Conservation (phyloP, 495 filamentous ascomycete genomes). For the Penicillium nucicola region DNA sequence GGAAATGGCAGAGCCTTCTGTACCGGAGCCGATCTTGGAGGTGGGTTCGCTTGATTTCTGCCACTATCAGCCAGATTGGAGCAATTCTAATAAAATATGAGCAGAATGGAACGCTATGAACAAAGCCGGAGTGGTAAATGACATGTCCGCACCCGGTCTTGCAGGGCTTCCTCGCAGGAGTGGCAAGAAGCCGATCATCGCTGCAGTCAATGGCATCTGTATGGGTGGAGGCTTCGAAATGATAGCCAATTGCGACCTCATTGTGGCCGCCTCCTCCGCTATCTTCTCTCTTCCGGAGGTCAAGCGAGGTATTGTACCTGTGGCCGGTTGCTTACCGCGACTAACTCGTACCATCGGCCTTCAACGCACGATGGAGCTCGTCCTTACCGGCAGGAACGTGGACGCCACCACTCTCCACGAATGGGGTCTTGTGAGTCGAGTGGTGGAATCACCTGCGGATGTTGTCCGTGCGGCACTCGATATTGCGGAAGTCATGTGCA, state of each 20-base stretch:
- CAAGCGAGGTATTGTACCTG: constrained; percentile 64
- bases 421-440: constrained; percentile 61
- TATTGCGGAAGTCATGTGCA: constrained; percentile 20
- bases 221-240: constrained; percentile 76
- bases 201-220: constrained; percentile 72
- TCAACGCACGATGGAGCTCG: constrained; percentile 70
- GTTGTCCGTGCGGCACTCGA: constrained; percentile 16
- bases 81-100: not conserved
- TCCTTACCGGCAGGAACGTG: constrained; percentile 59
- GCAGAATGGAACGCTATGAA: constrained; percentile 42
- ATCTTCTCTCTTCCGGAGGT: constrained; percentile 66
- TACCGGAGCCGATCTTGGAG: constrained; percentile 53
- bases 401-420: constrained; percentile 52
- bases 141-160: constrained; percentile 48
- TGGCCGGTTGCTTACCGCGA: constrained; percentile 70
- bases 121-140: constrained; percentile 32
- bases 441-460: constrained; percentile 27
- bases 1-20: constrained; percentile 55
- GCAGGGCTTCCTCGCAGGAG: constrained; percentile 52
- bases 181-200: constrained; percentile 60
- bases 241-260: constrained; percentile 66
- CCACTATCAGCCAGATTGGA: not conserved
- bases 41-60: constrained; percentile 8
- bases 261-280: constrained; percentile 54
- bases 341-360: constrained; percentile 64